Evolutionary conservation across 352 stramenopile genomes (phyloP).

Genomic region (Phytophthora multivora): DNA sequence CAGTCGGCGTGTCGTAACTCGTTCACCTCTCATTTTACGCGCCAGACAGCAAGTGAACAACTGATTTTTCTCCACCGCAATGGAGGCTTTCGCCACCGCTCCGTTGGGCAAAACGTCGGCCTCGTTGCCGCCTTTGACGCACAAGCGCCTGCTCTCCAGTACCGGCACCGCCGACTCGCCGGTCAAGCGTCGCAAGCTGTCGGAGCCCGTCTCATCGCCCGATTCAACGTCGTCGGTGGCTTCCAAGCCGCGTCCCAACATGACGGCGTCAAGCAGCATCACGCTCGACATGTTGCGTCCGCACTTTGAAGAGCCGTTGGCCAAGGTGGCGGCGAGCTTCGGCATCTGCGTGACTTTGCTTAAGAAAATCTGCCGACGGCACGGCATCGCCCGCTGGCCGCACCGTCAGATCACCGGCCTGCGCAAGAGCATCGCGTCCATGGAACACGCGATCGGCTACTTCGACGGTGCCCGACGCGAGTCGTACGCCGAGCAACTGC

Average conservation of each 20-base stretch:
- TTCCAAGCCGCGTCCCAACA: constrained; percentile 54
- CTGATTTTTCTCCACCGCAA: constrained; percentile 1
- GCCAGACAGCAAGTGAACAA: constrained; percentile 20
- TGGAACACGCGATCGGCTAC: constrained; percentile 83
- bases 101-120: constrained; percentile 1
- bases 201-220: constrained; percentile 22
- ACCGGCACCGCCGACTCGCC: constrained; percentile 1
- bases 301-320: constrained; percentile 86
- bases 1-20: constrained; percentile 16
- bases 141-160: constrained; percentile 19
- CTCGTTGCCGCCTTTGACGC: constrained; percentile 19
- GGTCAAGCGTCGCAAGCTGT: constrained; percentile 33
- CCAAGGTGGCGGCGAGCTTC: constrained; percentile 75
- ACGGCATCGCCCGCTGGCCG: constrained; percentile 82
- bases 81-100: constrained; percentile 26
- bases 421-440: constrained; percentile 85
- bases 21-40: constrained; percentile 32
- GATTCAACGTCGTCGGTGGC: constrained; percentile 14
- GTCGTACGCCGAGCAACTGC: constrained; percentile 71
- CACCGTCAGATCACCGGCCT: constrained; percentile 88
- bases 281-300: constrained; percentile 82
- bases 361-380: constrained; percentile 86
- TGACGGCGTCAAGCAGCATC: constrained; percentile 79
- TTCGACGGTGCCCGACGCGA: constrained; percentile 73
- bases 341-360: constrained; percentile 86